These are phyloP conservation scores for Aurantiochytrium sp. DNA, from an alignment of 108 stramenopile species.

Conservation along the genomic window DNA sequence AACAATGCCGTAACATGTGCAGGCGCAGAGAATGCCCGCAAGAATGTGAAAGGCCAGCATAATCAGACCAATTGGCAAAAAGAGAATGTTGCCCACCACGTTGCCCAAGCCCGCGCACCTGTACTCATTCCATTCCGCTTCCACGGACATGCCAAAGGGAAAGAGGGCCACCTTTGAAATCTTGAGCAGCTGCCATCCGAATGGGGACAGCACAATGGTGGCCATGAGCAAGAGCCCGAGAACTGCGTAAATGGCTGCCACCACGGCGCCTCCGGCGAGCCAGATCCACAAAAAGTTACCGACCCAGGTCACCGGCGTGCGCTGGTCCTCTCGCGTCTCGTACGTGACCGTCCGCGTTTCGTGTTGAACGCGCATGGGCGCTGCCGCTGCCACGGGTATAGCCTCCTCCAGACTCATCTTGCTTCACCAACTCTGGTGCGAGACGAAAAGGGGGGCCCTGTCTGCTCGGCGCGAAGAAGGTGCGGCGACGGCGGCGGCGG, in stretches of 20 bases:
- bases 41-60: background rate
- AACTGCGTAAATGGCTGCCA: background rate
- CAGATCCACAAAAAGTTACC: slow-evolving; percentile 10
- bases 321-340: background rate
- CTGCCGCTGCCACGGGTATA: background rate
- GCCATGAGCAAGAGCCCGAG: background rate
- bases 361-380: background rate
- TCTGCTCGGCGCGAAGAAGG: too few relatives aligned
- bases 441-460: too few relatives aligned
- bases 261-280: slow-evolving; percentile 5
- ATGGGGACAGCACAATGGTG: background rate
- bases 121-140: background rate
- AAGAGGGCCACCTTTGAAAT: background rate
- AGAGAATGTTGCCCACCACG: background rate
- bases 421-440: too few relatives aligned
- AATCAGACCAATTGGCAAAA: background rate
- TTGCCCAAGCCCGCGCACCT: background rate
- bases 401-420: background rate
- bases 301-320: background rate
- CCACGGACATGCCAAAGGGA: slow-evolving; percentile 4
- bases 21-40: background rate
- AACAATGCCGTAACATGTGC: slow-evolving; percentile 6
- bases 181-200: slow-evolving; percentile 8
- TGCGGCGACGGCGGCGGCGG: too few relatives aligned
- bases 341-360: background rate